Base-by-base conservation (phyloP, 2,329 filamentous ascomycete genomes). In the Mollisia scopiformis region DNA sequence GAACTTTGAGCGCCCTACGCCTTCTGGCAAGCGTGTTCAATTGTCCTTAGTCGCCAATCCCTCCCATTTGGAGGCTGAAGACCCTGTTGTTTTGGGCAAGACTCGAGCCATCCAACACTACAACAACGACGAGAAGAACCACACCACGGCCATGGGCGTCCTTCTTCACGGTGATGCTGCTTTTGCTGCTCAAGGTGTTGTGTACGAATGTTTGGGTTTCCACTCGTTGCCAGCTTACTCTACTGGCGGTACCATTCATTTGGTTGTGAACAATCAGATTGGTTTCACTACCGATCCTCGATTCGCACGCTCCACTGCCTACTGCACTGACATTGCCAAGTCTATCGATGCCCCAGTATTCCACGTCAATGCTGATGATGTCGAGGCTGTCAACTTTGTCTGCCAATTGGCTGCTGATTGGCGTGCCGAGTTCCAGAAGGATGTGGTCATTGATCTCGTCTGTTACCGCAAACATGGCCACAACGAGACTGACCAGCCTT, bases 211-310 rank as follows among this genome's bases (percentile, higher is more conserved):
- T 73, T 91, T 99, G 78, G 95, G 95, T 66, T 97, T 99, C 88
- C 91, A 97, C 80, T 90, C 92, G 55, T 88, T 99, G 37, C 95
- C 95, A 30, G 92, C 91, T 69, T 99, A 97, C 82, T 97, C 96
- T 52, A 98, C 95, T 57, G 95, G 95, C 72, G 95, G 95, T 74
- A 99, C 95, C 61, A 91, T 99, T 71, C 95, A 99, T 79, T 84
- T 99, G 68, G 88, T 99, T 62, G 94, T 98, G 70, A 99, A 99
- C 87, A 99, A 99, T 85, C 95, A 99, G 84, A 99, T 99, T 76
- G 95, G 95, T 78, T 99, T 99, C 84, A 99, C 95, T 57, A 99
- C 95, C 23, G 95, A 99, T 75, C 95, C 95, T 69, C 92, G 95
- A 74, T 99, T 97, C 78, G 90, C 95, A 71, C 93, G 95, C 71